Evolutionary conservation across 148 eudicot species (phyloP).

Genomic region (Nepenthes mirabilis): DNA sequence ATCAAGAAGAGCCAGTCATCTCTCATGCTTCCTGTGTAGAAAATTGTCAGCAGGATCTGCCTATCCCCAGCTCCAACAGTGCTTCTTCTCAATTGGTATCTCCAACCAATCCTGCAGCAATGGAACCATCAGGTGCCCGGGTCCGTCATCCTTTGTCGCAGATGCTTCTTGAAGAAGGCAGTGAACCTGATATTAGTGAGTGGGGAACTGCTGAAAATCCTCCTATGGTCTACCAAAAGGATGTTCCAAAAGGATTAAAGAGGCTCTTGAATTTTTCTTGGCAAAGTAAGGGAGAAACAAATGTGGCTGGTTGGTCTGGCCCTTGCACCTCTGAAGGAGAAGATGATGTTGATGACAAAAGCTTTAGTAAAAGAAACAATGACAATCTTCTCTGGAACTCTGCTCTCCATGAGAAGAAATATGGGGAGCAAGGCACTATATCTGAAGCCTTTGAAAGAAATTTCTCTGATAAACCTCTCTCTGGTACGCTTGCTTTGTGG

Average conservation of each 20-base stretch:
- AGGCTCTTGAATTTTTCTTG: slow-evolving; percentile 86
- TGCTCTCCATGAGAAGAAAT: slow-evolving; percentile 41
- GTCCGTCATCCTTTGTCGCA: slow-evolving; percentile 89
- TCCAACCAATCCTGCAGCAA: slow-evolving; percentile 20
- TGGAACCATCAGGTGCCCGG: slow-evolving; percentile 41
- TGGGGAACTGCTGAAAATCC: slow-evolving; percentile 97
- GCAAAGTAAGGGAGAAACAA: slow-evolving; percentile 50
- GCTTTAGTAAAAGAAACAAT: slow-evolving; percentile 34
- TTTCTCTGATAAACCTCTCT: slow-evolving; percentile 25
- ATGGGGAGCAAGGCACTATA: slow-evolving; percentile 32
- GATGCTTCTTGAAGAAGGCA: slow-evolving; percentile 83
- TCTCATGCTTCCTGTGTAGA: slow-evolving; percentile 90
- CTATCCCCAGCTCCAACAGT: slow-evolving; percentile 20
- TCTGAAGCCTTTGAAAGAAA: slow-evolving; percentile 14
- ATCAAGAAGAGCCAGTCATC: slow-evolving; percentile 48
- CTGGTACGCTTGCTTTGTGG: slow-evolving; percentile 21
- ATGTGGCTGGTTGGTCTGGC: slow-evolving; percentile 44
- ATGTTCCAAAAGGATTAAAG: slow-evolving; percentile 93
- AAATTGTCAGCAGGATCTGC: slow-evolving; percentile 39
- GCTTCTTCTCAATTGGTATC: slow-evolving; percentile 19
- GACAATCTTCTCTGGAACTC: slow-evolving; percentile 48
- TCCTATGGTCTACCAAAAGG: slow-evolving; percentile 81
- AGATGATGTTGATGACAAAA: slow-evolving; percentile 58
- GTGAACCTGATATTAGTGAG: slow-evolving; percentile 67
- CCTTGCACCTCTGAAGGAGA: slow-evolving; percentile 37